Percentiles rank a stretch among this genome's conserved stretches.
Evolutionary conservation across 495 filamentous ascomycete genomes (phyloP).

Genomic region (Lepidopterella palustris): DNA sequence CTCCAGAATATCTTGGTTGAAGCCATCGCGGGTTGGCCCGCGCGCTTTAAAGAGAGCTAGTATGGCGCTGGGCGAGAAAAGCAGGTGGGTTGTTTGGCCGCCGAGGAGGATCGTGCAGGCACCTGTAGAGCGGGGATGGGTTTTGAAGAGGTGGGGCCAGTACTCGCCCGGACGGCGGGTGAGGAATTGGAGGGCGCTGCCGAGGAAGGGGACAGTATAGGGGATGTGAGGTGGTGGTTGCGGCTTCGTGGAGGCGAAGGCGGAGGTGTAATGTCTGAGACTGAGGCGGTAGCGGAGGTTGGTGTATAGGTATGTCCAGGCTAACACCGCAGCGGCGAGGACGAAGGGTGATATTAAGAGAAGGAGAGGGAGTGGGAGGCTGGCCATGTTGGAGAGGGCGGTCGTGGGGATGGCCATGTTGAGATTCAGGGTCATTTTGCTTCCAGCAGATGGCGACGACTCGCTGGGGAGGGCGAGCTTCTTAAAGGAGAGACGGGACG

Average conservation of each 20-base stretch:
- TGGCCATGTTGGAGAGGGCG: not conserved
- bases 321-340: not conserved
- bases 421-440: not conserved
- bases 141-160: conserved; percentile 22
- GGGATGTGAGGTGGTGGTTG: conserved; percentile 21
- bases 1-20: conserved; percentile 18
- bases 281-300: conserved; percentile 1
- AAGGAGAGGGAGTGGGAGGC: not conserved
- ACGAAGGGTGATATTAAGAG: not conserved
- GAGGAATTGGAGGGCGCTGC: conserved; percentile 20
- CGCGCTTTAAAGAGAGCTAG: conserved; percentile 21
- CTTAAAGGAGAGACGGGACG: no score
- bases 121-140: conserved; percentile 18
- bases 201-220: conserved; percentile 26
- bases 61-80: conserved; percentile 21
- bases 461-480: no score
- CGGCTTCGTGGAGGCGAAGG: not conserved
- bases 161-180: conserved; percentile 10
- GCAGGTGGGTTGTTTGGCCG: conserved; percentile 18
- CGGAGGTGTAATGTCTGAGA: not conserved
- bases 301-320: not conserved
- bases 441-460: no score
- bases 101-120: conserved; percentile 25
- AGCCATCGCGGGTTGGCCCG: conserved; percentile 11
- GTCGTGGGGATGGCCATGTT: not conserved